Base-by-base conservation (phyloP, 163 green algal genomes). In the Scenedesmus sp. region DNA sequence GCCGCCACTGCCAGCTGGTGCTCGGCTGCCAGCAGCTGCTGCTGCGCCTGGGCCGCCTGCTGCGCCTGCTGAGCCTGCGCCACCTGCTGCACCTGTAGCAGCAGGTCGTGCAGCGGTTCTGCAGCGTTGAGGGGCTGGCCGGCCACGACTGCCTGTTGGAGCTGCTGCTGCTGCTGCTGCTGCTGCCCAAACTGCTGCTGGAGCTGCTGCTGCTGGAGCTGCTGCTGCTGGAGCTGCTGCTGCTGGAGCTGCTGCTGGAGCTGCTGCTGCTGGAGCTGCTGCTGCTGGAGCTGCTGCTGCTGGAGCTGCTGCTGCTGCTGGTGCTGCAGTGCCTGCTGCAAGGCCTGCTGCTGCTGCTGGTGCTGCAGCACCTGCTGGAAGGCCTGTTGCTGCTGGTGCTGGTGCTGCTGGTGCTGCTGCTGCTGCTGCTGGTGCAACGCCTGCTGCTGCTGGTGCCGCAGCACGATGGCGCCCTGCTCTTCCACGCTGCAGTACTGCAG, bases 311-410 rank as follows among this genome's bases (percentile, higher is more conserved):
- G 60, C n/a, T 24, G 20, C 22, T 70, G 62, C 31, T 77, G 50
- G 18, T 58, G 45, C 17, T 77, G 70, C 54, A 26, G 33, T 17
- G 64, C 29, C 42, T 69, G 60, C 33, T 69, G 58, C 13, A 66
- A 10, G 17, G 20, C 26, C 60, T 70, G 60, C 11, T 47, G 36
- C 48, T 56, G 60, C 20, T 69, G 51, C 48, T 34, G 18, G 31
- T 77, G 67, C 67, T 64, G 51, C 7, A 18, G 51, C 26, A 48
- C 29, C n/a, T 34, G 67, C 18, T 60, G 22, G 26, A 75, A 75
- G 47, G 26, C 66, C 51, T 47, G 66, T 22, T 63, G 66, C 50
- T 75, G 66, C 47, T 63, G 48, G 28, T 28, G 29, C 48, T 60
- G 64, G 17, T 24, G 29, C 26, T 39, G 28, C 47, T 75, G 66